phyloP scores from a whole-genome alignment of 148 eudicot genomes.

The Nepenthes gracilis region DNA sequence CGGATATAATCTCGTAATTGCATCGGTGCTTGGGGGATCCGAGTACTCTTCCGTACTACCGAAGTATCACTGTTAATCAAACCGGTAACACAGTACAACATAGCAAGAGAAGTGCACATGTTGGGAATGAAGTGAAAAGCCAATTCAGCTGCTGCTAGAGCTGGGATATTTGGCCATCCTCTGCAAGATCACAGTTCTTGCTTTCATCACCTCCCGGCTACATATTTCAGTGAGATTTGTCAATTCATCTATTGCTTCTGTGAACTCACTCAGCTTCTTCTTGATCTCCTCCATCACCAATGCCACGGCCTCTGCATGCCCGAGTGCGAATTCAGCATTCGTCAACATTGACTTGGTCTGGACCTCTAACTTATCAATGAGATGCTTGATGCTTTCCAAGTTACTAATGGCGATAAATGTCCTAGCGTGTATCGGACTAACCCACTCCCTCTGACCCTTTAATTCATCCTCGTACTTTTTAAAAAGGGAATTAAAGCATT shows the following conservation, averaged over 20 bases:
- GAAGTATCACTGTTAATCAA: too few species aligned
- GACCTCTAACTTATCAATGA: slow-evolving; percentile 17
- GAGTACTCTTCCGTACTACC: too few species aligned
- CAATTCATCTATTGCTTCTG: slow-evolving; percentile 17
- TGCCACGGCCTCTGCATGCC: slow-evolving; percentile 6
- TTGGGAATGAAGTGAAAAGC: too few species aligned
- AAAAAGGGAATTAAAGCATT: slow-evolving; percentile 24
- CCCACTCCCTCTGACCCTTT: slow-evolving; percentile 17
- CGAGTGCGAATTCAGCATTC: slow-evolving; percentile 16
- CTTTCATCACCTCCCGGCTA: slow-evolving; percentile 20
- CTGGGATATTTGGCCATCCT: slow-evolving; percentile 11
- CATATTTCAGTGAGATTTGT: slow-evolving; percentile 13
- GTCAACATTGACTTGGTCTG: slow-evolving; percentile 18
- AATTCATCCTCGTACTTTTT: slow-evolving; percentile 24
- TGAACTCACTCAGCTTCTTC: slow-evolving; percentile 17
- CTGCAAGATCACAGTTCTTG: slow-evolving; percentile 23
- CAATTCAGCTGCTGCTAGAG: background rate
- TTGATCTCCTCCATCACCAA: slow-evolving; percentile 20
- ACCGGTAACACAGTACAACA: too few species aligned
- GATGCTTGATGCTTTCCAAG: slow-evolving; percentile 19
- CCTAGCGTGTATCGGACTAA: slow-evolving; percentile 16
- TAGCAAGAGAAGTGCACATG: too few species aligned
- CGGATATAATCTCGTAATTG: too few species aligned
- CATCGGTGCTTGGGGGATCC: too few species aligned
- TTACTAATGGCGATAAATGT: slow-evolving; percentile 15